Percentiles rank a stretch among this genome's conserved stretches.
Evolutionary conservation across 768 basidiomycete species (phyloP).

Genomic region (Russula lepida): DNA sequence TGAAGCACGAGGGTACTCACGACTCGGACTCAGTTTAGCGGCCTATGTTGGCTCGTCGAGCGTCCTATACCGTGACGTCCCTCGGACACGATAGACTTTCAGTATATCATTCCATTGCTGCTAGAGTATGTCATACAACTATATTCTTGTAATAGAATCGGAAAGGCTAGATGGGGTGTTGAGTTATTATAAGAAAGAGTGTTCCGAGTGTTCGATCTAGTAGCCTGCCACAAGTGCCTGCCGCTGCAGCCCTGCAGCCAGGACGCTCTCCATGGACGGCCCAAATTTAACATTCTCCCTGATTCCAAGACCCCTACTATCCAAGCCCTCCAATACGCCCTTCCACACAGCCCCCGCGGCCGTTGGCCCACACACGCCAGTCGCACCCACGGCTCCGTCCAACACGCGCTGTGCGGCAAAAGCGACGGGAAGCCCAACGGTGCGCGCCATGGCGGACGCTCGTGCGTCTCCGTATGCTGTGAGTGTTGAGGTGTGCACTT

Average conservation of each 20-base stretch:
- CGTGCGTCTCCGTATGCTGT: slow-evolving; percentile 49
- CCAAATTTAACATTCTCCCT: slow-evolving; percentile 34
- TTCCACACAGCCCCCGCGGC: slow-evolving; percentile 49
- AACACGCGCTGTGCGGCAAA: slow-evolving; percentile 67
- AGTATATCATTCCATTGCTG: background rate
- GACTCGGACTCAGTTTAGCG: background rate
- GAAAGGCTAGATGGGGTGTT: background rate
- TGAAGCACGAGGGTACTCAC: background rate
- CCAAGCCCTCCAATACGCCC: slow-evolving; percentile 54
- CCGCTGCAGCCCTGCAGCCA: slow-evolving; percentile 14
- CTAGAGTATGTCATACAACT: background rate
- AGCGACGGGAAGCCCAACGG: slow-evolving; percentile 83
- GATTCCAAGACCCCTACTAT: slow-evolving; percentile 38
- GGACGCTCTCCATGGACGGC: slow-evolving; percentile 33
- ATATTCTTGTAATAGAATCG: background rate
- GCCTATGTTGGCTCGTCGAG: background rate
- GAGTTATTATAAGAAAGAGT: background rate
- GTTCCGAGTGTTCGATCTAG: background rate
- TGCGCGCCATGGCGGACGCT: slow-evolving; percentile 82
- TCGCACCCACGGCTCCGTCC: slow-evolving; percentile 41
- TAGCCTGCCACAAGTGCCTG: background rate
- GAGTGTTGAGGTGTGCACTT: slow-evolving; percentile 60
- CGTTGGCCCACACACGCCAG: slow-evolving; percentile 67
- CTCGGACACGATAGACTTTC: background rate
- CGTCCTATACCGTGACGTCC: background rate